Evolutionary conservation across 202 grass and related monocot species (phyloP), one percentile per base, ranked within the genome.

Genomic region (Musa balbisiana): DNA sequence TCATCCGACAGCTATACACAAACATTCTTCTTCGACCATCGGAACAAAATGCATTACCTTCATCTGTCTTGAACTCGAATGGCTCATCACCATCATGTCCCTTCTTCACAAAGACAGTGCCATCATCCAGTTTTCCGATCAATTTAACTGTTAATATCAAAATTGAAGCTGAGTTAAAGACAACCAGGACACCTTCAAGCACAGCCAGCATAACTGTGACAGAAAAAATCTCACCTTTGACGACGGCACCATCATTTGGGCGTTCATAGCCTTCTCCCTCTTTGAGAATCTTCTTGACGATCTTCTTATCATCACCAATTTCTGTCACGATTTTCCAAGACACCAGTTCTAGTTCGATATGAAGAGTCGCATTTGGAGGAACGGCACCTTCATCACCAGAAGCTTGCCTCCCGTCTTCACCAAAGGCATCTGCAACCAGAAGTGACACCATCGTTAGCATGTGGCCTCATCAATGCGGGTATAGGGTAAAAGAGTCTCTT

Each of bases 231-330:
- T 3, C 82, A 84, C 92, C 86, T 85, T 82, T 86, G 9, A 83
- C 92, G 54, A 71, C 21, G 71, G 92, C 82, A 74, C 88, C 87
- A 15, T 91, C 88, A 16, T 87, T 89, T 23, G 88, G 88, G 24
- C 65, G 69, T 3, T 95, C 88, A 81, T 91, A 95, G 73, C 86
- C 92, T 85, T 91, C 88, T 76, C 88, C 92, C 67, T 91, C 92
- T 72, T 78, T 67, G 43, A 91, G 80, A 52, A 91, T 87, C 82
- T 87, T 95, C 78, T 95, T 95, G 49, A 83, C 14, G 29, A 95
- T 81, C 51, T 83, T 89, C 71, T 89, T 95, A 77, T 91, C 84
- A 81, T 80, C 71, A 20, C 92, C 92, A 73, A 95, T 81, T 75
- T 91, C 86, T 15, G 76, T 83, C 23, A 95, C 84, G 27, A 78